Conservation (phyloP, 1,284 basidiomycete genomes). For the Entoloma clypeatum region DNA sequence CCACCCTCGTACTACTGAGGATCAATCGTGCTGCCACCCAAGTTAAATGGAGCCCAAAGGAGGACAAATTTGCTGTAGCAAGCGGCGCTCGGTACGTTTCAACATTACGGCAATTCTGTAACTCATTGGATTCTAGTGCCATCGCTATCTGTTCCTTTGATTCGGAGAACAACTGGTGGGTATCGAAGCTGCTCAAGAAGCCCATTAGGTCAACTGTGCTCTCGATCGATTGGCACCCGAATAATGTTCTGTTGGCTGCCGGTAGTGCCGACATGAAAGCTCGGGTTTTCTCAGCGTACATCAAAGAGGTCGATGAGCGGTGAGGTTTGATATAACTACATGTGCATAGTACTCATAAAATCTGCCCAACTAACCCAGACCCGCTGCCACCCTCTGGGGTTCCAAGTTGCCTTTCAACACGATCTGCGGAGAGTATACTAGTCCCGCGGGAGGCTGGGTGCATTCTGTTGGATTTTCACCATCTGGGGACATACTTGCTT, state of each 20-base stretch:
- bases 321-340: constrained; percentile 32
- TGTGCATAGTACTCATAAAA: background rate
- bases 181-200: constrained; percentile 96
- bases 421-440: constrained; percentile 90
- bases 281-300: constrained; percentile 97
- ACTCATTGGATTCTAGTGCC: constrained; percentile 49
- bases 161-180: constrained; percentile 99
- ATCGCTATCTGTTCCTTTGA: constrained; percentile 96
- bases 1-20: constrained; percentile 92
- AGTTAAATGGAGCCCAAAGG: constrained; percentile 95
- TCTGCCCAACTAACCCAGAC: constrained; percentile 45
- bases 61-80: constrained; percentile 99
- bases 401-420: constrained; percentile 98
- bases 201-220: constrained; percentile 93
- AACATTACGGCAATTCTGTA: constrained; percentile 4
- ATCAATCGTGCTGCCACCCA: constrained; percentile 96
- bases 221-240: constrained; percentile 96
- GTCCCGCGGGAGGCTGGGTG: constrained; percentile 94
- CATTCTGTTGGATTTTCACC: constrained; percentile 96
- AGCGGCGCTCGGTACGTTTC: constrained; percentile 80
- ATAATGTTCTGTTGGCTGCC: constrained; percentile 92
- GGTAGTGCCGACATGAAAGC: constrained; percentile 96
- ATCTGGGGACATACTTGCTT: constrained; percentile 88
- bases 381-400: constrained; percentile 91
- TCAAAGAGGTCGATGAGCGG: constrained; percentile 98